Evolutionary conservation across 768 basidiomycete genomes (phyloP).

Genomic region (Pleurotus sapidus): DNA sequence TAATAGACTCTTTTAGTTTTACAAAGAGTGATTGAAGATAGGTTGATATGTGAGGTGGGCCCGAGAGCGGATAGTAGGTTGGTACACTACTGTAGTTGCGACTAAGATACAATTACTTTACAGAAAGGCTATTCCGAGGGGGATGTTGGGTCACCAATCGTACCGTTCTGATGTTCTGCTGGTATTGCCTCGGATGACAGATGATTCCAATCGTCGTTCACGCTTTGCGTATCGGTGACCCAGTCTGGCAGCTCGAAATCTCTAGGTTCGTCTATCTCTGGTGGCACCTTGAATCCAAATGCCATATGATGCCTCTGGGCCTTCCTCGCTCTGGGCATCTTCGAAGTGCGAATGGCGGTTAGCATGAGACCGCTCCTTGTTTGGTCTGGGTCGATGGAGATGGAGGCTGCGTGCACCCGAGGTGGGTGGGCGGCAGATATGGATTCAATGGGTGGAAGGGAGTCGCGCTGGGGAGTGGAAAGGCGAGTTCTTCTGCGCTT

Average conservation of each 20-base stretch:
- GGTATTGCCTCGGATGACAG: slow-evolving; percentile 4
- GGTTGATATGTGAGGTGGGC: background rate
- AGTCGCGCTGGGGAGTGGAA: slow-evolving; percentile 4
- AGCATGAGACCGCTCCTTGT: slow-evolving; percentile 33
- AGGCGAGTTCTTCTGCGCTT: too few relatives aligned
- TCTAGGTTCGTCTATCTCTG: slow-evolving; percentile 39
- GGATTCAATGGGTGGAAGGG: slow-evolving; percentile 24
- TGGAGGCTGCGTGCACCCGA: slow-evolving; percentile 3
- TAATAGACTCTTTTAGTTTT: background rate
- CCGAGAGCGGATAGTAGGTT: background rate
- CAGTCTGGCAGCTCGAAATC: slow-evolving; percentile 61
- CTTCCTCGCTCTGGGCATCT: slow-evolving; percentile 41
- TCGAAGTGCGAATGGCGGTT: slow-evolving; percentile 47
- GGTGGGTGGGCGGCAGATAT: slow-evolving; percentile 14
- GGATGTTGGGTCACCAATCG: background rate
- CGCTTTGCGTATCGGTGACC: slow-evolving; percentile 27
- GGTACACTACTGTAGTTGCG: background rate
- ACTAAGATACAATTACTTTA: background rate
- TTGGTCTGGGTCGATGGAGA: background rate
- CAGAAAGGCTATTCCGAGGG: too few relatives aligned
- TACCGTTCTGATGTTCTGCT: background rate
- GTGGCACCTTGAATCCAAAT: slow-evolving; percentile 59
- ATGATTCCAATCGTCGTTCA: slow-evolving; percentile 11
- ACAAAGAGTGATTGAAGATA: background rate
- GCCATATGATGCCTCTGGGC: slow-evolving; percentile 52